Evolutionary conservation across 306 rosid species (phyloP), one percentile per base, ranked within the genome.

Genomic region (Begonia fuchsioides): DNA sequence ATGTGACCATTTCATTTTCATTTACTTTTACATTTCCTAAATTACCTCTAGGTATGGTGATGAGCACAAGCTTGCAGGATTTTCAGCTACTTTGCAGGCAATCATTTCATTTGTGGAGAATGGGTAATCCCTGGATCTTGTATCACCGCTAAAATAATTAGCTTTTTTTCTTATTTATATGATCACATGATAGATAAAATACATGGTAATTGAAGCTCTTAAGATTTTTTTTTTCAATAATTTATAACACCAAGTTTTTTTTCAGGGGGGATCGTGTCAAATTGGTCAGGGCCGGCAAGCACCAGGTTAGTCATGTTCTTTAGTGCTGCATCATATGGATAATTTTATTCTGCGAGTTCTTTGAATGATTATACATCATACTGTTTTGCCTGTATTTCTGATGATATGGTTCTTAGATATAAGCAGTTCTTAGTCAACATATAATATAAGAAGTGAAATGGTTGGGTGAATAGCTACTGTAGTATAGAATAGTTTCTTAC

Each of bases 31-130:
- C 56, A 56, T 53, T 53, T 61, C 14, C 54, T 56, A 13, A 39
- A 67, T 57, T 43, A 47, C 16, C 55, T 55, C 8, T 58, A 87
- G 96, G 74, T 76, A 87, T 18, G 96, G 96, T 38, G 96, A 87
- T 49, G 96, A 83, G 56, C 83, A 87, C 81, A 87, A 80, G 66
- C 88, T 87, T 69, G 94, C 96, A 39, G 96, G 96, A 65, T 87
- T 87, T 76, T 83, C 94, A 20, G 96, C 96, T 53, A 87, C 94
- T 58, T 73, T 87, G 73, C 96, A 87, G 69, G 96, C 96, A 41
- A 87, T 87, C 51, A 87, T 87, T 68, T 87, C 96, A 69, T 87
- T 83, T 43, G 93, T 83, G 52, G 94, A 87, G 74, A 77, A 78
- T 56, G 94, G 96, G 96, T 83, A 78, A 12, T 57, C 12, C 44